Base-by-base conservation (phyloP, 2,329 filamentous ascomycete species). In the Aspergillus tubingensis region DNA sequence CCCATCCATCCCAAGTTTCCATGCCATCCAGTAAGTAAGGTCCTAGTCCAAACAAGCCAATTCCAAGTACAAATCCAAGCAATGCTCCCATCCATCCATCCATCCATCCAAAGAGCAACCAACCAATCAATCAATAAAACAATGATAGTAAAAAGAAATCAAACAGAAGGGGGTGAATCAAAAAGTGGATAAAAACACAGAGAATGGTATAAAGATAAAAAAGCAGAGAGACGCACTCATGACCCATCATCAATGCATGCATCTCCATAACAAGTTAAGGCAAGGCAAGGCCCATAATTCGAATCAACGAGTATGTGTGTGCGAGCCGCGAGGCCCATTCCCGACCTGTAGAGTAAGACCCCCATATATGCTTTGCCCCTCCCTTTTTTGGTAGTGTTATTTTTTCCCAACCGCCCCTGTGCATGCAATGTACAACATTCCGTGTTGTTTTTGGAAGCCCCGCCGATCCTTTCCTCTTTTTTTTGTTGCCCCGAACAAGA, bases 271-370 rank as follows among this genome's bases (percentile, higher is more conserved):
- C 11, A 36, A 8, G 6, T 27, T 27, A 8, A 27, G 23, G 23
- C 23, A 25, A 25, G 30, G 30, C 27, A 30, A 36, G 32, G 32
- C 32, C 32, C 32, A 36, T 6, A 15, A 27, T 27, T 36, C 32
- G 21, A 44, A 44, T 44, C 41, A 44, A 44, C 39, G 17, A 43
- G n/a, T 19, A 43, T 17, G 39, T 43, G 39, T 43, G 15, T 43
- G 15, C 57, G 51, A 62, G 61, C 61, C 61, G 61, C 53, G 61
- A 60, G 61, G 57, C 58, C 57, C 38, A 15, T 19, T 54, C 17
- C 39, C 38, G 38, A 54, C 38, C 52, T 36, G 47, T 60, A 62
- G 47, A 58, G 60, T 54, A 47, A 49, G n/a, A 27, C 61, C 60
- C 57, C 49, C 49, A 60, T 60, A 50, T 59, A 41, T 53, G 52